phyloP scores from a whole-genome alignment of 148 eudicot species.

The Amaranthus hypochondriacus region DNA sequence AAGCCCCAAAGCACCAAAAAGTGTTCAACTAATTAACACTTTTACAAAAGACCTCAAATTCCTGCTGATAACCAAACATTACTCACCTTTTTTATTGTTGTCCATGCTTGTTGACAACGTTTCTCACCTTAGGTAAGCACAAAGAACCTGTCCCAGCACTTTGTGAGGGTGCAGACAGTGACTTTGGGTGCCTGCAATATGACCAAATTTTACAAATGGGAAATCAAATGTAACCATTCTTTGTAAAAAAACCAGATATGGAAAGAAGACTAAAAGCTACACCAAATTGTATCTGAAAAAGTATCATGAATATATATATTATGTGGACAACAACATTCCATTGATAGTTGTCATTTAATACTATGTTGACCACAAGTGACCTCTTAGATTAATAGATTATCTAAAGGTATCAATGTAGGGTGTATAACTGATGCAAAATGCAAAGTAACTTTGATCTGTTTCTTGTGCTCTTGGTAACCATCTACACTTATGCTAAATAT shows the following conservation, averaged over 20 bases:
- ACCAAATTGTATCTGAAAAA: not conserved
- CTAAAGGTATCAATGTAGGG: not conserved
- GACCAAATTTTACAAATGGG: not conserved
- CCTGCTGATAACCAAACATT: no score
- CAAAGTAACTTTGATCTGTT: not conserved
- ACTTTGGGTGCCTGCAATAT: conserved; percentile 67
- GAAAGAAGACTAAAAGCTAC: not conserved
- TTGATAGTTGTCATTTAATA: no score
- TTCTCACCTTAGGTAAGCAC: no score
- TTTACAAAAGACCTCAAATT: no score
- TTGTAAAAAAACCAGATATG: not conserved
- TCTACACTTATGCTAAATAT: no score
- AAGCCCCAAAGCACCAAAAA: no score
- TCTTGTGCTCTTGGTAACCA: no score
- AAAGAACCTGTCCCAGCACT: conserved; percentile 19
- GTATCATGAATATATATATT: not conserved
- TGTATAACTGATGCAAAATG: not conserved
- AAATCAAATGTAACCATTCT: not conserved
- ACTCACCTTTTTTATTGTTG: no score
- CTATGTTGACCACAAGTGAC: not conserved
- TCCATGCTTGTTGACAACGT: no score
- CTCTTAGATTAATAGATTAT: not conserved
- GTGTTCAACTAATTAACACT: no score
- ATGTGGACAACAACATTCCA: not conserved
- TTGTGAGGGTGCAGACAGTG: conserved; percentile 38